Percentiles rank a stretch among this genome's conserved stretches.
Conservation (phyloP, 2,329 filamentous ascomycete species). For the Paraphoma chrysanthemicola region DNA sequence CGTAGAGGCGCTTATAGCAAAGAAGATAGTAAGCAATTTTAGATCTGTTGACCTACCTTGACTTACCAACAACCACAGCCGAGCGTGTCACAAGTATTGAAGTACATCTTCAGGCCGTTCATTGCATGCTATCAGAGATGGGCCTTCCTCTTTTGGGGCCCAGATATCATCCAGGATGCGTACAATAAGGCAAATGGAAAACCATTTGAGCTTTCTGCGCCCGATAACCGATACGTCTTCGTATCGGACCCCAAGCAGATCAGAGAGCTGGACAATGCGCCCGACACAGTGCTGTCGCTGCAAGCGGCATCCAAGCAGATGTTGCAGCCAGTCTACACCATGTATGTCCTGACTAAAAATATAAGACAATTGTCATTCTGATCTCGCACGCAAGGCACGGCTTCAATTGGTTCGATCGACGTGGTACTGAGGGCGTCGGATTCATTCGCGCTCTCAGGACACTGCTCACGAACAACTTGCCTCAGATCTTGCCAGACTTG, state of each 20-base stretch:
- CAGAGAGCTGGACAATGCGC: slow-evolving; percentile 22
- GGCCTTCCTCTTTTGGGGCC: slow-evolving; percentile 19
- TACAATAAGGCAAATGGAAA: slow-evolving; percentile 14
- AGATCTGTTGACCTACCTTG: neutral
- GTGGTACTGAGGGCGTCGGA: slow-evolving; percentile 34
- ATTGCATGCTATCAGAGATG: slow-evolving; percentile 15
- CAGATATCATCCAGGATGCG: slow-evolving; percentile 18
- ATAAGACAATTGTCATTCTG: neutral
- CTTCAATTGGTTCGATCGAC: slow-evolving; percentile 39
- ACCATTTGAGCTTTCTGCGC: slow-evolving; percentile 19
- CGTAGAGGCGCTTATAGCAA: slow-evolving; percentile 14
- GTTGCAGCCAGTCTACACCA: slow-evolving; percentile 19
- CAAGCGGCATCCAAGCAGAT: slow-evolving; percentile 25
- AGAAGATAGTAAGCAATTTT: slow-evolving; percentile 8
- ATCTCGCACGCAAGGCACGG: slow-evolving; percentile 3
- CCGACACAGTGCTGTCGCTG: slow-evolving; percentile 19
- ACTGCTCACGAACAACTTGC: slow-evolving; percentile 27
- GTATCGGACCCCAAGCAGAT: slow-evolving; percentile 21
- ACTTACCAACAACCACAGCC: neutral
- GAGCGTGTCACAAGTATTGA: slow-evolving; percentile 4
- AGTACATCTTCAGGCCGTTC: slow-evolving; percentile 6
- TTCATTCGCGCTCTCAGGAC: slow-evolving; percentile 29
- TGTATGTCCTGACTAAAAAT: neutral
- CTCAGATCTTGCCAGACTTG: slow-evolving; percentile 20
- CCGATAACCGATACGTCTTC: slow-evolving; percentile 20